Base-by-base conservation (phyloP, 169 alveolate species). In the Eimeria necatrix region DNA sequence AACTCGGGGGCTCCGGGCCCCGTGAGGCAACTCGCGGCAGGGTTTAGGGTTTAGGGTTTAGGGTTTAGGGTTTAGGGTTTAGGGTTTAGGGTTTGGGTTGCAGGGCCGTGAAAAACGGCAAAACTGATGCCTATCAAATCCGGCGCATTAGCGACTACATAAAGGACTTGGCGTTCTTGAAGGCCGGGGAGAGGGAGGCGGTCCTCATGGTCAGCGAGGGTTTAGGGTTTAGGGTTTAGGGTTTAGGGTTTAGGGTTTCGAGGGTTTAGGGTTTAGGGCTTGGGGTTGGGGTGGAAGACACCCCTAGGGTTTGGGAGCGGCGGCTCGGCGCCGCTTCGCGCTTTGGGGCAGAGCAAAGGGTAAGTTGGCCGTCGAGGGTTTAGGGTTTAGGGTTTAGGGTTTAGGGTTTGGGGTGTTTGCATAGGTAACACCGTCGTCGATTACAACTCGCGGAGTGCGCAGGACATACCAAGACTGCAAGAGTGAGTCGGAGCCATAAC, bases 161-260 rank as follows among this genome's bases (percentile, higher is more conserved):
- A 76, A 90, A 73, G 41, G 94, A 71, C 51, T 49, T 56, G 16
- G 89, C 88, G 20, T 71, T 90, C 46, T 49, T 83, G 14, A 49
- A 73, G 41, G 22, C 78, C 22, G 16, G 64, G 1, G 89, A n/a
- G 4, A 49, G 94, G 20, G 94, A 90, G 16, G 80, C 93, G 10
- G 94, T 90, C 52, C 46, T 90, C 60, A 90, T 90, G 94, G 94
- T 90, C 46, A 7, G 94, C 84, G 20, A 73, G 84, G 78, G 78
- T n/a, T 14, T 68, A 73, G 78, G 78, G 78, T 68, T 68, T 68
- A 68, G 78, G 78, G 78, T 68, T 68, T 68, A 68, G 78, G 78
- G 76, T 64, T 64, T 64, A 64, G 76, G 76, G 78, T 68, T 68
- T 68, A 3, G 78, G 78, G 68, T 56, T 56, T 56, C 53, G 4